Evolutionary conservation across 345 rosid species (phyloP).

Genomic region (Lepidium aucheri): DNA sequence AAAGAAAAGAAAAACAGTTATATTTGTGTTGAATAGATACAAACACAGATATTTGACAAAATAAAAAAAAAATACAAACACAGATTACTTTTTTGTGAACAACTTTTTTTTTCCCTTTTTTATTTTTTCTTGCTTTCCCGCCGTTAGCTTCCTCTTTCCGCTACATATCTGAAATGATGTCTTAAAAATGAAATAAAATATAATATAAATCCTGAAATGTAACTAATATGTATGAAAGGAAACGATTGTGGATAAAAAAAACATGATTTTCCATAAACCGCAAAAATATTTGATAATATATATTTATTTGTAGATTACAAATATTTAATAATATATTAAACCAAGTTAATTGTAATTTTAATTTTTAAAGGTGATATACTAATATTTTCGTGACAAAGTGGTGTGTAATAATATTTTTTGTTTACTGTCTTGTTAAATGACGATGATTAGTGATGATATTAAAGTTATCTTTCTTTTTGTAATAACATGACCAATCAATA

Average conservation of each 20-base stretch:
- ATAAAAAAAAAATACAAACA: not conserved
- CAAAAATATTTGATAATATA: not conserved
- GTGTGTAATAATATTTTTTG: no score
- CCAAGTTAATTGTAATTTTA: not conserved
- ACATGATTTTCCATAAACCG: not conserved
- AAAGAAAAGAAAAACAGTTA: no score
- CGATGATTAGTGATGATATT: no score
- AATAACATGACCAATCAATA: no score
- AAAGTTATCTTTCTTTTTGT: no score
- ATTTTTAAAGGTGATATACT: not conserved
- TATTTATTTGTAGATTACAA: no score
- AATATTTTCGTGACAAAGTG: not conserved
- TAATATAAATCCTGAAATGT: not conserved
- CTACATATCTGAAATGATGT: not conserved
- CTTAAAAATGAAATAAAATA: not conserved
- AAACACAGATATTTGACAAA: not conserved
- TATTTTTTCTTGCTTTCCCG: conserved; percentile 28
- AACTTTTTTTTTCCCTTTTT: conserved; percentile 2
- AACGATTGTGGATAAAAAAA: no score
- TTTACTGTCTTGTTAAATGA: no score
- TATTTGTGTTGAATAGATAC: not conserved
- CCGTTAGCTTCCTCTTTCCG: conserved; percentile 46
- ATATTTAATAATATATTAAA: not conserved
- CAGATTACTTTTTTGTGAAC: conserved; percentile 19
- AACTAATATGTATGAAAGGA: not conserved